Evolutionary conservation across 352 stramenopile species (phyloP).

Genomic region (Phytophthora rubi): DNA sequence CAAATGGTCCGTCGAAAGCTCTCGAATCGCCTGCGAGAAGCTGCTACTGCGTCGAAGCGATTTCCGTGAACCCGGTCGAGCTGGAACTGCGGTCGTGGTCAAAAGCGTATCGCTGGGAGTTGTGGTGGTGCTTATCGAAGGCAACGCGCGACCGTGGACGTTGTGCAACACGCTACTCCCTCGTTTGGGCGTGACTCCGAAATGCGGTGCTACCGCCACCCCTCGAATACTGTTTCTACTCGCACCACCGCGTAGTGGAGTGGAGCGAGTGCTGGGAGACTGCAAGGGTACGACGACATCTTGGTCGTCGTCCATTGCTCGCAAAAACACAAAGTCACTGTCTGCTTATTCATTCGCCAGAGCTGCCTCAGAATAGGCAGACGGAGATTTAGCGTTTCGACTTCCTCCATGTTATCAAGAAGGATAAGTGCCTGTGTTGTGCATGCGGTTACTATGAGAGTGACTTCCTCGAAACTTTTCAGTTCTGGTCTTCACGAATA

Average conservation of each 20-base stretch:
- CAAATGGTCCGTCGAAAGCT: conserved; percentile 2
- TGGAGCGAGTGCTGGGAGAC: not conserved
- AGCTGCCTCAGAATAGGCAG: not conserved
- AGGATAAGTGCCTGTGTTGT: not conserved
- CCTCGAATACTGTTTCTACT: conserved; percentile 21
- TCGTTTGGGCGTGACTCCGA: conserved; percentile 10
- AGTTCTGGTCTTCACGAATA: not conserved
- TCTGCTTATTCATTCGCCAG: not conserved
- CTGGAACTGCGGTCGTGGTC: not conserved
- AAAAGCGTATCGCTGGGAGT: not conserved
- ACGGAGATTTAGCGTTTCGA: not conserved
- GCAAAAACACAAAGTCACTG: conserved; percentile 1
- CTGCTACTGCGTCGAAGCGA: conserved; percentile 11
- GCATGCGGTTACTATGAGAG: not conserved
- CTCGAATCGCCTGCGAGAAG: conserved; percentile 25
- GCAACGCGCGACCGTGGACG: conserved; percentile 12
- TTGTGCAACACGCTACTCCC: conserved; percentile 32
- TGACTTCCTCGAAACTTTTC: not conserved
- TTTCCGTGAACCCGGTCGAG: conserved; percentile 3
- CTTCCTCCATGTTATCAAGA: not conserved
- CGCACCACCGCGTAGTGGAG: not conserved
- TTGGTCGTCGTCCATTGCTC: conserved; percentile 5
- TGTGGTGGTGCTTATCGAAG: not conserved
- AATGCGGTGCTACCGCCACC: conserved; percentile 22
- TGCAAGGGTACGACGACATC: conserved; percentile 6